Evolutionary conservation across 352 stramenopile species (phyloP).

Genomic region (Albugo laibachii): DNA sequence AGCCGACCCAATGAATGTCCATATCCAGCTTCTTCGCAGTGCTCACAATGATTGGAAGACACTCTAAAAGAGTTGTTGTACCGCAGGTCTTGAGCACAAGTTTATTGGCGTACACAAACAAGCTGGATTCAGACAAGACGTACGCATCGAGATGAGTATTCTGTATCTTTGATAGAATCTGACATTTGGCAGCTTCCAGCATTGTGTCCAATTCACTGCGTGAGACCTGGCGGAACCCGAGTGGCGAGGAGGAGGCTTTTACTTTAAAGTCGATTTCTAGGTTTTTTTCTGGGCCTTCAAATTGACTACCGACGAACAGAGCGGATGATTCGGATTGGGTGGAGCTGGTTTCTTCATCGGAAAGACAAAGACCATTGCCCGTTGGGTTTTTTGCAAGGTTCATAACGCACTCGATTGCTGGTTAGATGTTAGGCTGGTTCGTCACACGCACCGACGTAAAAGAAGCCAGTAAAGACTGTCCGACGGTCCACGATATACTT

Average conservation of each 20-base stretch:
- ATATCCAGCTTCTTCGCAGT: slow-evolving; percentile 76
- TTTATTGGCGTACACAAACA: slow-evolving; percentile 99
- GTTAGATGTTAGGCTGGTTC: slow-evolving; percentile 68
- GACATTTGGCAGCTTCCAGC: slow-evolving; percentile 88
- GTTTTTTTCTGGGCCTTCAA: slow-evolving; percentile 98
- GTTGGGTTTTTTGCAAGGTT: background rate
- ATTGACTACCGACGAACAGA: slow-evolving; percentile 13
- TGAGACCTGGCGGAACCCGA: slow-evolving; percentile 82
- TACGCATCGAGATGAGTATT: slow-evolving; percentile 94
- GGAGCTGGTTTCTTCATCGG: slow-evolving; percentile 44
- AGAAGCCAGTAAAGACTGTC: slow-evolving; percentile 79
- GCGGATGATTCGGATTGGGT: slow-evolving; percentile 7
- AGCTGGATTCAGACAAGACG: slow-evolving; percentile 89
- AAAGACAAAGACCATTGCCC: background rate
- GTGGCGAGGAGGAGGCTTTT: slow-evolving; percentile 21
- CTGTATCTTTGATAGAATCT: slow-evolving; percentile 90
- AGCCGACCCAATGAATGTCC: slow-evolving; percentile 96
- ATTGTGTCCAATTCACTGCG: slow-evolving; percentile 85
- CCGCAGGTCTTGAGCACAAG: slow-evolving; percentile 99
- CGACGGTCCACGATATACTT: slow-evolving; percentile 79
- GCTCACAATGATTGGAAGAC: slow-evolving; percentile 70
- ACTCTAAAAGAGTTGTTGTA: slow-evolving; percentile 94
- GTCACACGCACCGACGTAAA: slow-evolving; percentile 81
- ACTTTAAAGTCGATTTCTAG: slow-evolving; percentile 87
- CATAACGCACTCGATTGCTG: slow-evolving; percentile 9